Conservation (phyloP, 1,284 basidiomycete genomes). For the Heterobasidion irregulare region DNA sequence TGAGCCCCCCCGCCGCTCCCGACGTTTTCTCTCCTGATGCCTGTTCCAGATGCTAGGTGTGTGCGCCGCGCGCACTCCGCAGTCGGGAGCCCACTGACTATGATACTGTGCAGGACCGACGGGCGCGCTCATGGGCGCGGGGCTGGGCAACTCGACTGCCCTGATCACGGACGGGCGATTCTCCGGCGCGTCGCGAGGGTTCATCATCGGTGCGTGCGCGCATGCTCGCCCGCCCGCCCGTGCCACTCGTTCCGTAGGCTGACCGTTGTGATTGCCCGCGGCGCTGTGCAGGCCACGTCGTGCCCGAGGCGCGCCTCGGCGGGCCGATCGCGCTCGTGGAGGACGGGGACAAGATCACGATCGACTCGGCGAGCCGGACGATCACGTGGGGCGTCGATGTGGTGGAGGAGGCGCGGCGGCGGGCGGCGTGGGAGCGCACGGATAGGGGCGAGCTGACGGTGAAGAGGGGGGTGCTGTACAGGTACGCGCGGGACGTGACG, state of each 20-base stretch:
- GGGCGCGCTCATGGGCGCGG: slow-evolving; percentile 89
- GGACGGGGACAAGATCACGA: slow-evolving; percentile 84
- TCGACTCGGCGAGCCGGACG: slow-evolving; percentile 73
- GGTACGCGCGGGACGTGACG: slow-evolving; percentile 76
- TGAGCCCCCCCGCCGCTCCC: slow-evolving; percentile 13
- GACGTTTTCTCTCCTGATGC: not conserved
- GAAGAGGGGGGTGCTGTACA: slow-evolving; percentile 60
- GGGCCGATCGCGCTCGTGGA: slow-evolving; percentile 93
- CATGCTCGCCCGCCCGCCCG: not conserved
- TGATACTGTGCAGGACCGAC: slow-evolving; percentile 42
- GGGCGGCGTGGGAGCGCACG: slow-evolving; percentile 63
- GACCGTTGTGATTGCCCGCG: not conserved
- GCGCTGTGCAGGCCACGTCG: slow-evolving; percentile 61
- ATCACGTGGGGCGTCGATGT: slow-evolving; percentile 82
- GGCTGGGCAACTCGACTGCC: slow-evolving; percentile 84
- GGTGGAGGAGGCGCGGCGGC: slow-evolving; percentile 67
- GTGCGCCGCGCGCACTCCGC: not conserved
- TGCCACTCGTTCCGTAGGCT: not conserved
- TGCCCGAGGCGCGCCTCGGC: slow-evolving; percentile 88
- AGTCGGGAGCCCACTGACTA: not conserved
- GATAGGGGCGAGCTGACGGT: slow-evolving; percentile 61
- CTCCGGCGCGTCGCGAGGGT: slow-evolving; percentile 69
- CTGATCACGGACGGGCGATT: slow-evolving; percentile 96
- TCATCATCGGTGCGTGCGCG: slow-evolving; percentile 46
- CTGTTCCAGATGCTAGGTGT: slow-evolving; percentile 27